phyloP scores from a whole-genome alignment of 1,139 yeast genomes.

The Wickerhamiella infanticola region DNA sequence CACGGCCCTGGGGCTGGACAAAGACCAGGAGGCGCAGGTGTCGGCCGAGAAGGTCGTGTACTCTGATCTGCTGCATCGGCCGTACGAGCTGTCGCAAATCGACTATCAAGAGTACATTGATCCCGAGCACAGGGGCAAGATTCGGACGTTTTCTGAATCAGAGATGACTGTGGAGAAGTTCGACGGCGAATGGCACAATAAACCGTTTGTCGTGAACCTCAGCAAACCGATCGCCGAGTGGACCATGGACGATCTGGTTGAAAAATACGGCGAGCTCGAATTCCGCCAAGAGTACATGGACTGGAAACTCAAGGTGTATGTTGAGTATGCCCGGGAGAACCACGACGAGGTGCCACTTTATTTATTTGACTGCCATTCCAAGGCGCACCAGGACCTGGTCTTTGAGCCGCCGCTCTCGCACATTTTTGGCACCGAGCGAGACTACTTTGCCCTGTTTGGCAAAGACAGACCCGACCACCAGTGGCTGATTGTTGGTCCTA shows the following conservation, averaged over 20 bases:
- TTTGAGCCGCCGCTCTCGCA: conserved; percentile 36
- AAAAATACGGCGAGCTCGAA: conserved; percentile 40
- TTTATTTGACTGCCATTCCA: conserved; percentile 62
- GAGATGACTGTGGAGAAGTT: conserved; percentile 34
- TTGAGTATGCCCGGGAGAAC: conserved; percentile 45
- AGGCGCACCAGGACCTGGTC: conserved; percentile 47
- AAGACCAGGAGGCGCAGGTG: conserved; percentile 31
- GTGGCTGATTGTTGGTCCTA: conserved; percentile 79
- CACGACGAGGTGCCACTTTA: conserved; percentile 72
- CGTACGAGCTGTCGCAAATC: conserved; percentile 63
- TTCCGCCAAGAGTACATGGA: conserved; percentile 77
- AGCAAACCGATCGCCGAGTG: conserved; percentile 35
- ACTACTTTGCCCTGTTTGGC: conserved; percentile 23
- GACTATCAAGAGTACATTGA: conserved; percentile 29
- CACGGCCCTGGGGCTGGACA: conserved; percentile 33
- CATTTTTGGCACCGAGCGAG: conserved; percentile 24
- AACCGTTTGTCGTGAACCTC: conserved; percentile 51
- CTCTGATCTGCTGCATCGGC: conserved; percentile 58
- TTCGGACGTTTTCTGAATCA: conserved; percentile 14
- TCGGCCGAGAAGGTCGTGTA: conserved; percentile 26
- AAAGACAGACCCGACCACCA: conserved; percentile 71
- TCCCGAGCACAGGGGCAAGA: conserved; percentile 8
- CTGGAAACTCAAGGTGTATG: conserved; percentile 54
- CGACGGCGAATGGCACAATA: conserved; percentile 30
- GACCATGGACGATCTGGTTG: conserved; percentile 36